Evolutionary conservation across 2,329 filamentous ascomycete species (phyloP), one percentile per base, ranked within the genome.

Genomic region (Blumeria hordei): DNA sequence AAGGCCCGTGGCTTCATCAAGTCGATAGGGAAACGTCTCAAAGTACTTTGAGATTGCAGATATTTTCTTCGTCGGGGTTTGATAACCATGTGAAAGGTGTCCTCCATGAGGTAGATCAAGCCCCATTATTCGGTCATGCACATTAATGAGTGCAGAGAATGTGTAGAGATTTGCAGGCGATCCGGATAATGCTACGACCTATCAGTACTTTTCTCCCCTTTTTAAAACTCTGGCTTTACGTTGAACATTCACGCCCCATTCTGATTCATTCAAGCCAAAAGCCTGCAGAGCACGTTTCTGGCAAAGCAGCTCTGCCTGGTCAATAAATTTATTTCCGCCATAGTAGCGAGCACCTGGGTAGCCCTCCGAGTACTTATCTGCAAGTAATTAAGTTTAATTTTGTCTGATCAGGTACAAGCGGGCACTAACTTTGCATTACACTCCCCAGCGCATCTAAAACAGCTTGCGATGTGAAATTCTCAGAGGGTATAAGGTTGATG

Each of bases 211-310:
- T 36, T 28, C 21, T 45, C 10, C 3, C 16, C 1, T 47, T 18
- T 12, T 14, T 47, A 14, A 28, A 21, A 66, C 80, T 86, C 67
- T 94, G 73, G 70, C 85, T 88, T 36, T 36, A 51, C 49, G 32
- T 75, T 98, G 92, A 58, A 98, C 92, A 68, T 98, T 98, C 72
- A 98, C 92, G 68, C 92, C 92, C 92, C 92, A 98, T 74, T 93
- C 88, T 62, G 80, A 78, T 16, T 82, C 67, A 71, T 93, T 85
- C 62, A 94, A 72, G 67, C 86, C 78, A 76, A 96, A 98, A 57
- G 88, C 83, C 72, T 86, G 78, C 60, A 98, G 83, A 61, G 92
- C 92, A 72, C 92, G 84, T 69, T 80, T 77, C 75, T 98, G 92
- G 78, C 92, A 98, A 58, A 92, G 83, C 62, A 85, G 77, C 78